A percentile compares a stretch with the other conserved stretches of the same genome.
phyloP scores from a whole-genome alignment of 352 stramenopile genomes.

The Globisporangium takayamanum region DNA sequence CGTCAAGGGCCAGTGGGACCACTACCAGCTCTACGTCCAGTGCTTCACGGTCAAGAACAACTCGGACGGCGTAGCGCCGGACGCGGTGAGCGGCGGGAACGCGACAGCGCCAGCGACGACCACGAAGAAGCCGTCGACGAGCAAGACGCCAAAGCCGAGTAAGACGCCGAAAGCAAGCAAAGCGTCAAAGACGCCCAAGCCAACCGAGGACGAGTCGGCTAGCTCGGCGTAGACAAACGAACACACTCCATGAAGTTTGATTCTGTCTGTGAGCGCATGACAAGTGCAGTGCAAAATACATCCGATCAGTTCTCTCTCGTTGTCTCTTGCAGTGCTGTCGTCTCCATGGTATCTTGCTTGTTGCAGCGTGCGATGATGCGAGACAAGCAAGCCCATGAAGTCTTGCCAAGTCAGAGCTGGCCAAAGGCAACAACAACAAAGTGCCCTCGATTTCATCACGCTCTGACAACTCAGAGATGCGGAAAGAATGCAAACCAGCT shows the following conservation, averaged over 20 bases:
- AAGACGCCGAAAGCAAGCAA: conserved; percentile 5
- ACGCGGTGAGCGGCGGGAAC: neutral
- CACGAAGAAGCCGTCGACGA: neutral
- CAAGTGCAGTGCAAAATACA: too few relatives aligned
- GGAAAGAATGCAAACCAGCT: too few relatives aligned
- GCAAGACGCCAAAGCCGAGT: conserved; percentile 3
- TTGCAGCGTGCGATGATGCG: too few relatives aligned
- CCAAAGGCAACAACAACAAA: too few relatives aligned
- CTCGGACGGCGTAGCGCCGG: conserved; percentile 4
- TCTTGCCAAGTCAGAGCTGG: too few relatives aligned
- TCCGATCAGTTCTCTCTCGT: too few relatives aligned
- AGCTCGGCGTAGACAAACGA: neutral
- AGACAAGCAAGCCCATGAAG: too few relatives aligned
- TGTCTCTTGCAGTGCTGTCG: too few relatives aligned
- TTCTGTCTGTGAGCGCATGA: too few relatives aligned
- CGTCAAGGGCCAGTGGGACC: conserved; percentile 19
- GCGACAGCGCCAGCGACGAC: neutral
- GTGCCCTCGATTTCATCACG: too few relatives aligned
- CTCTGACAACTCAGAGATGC: too few relatives aligned
- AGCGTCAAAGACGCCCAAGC: conserved; percentile 3
- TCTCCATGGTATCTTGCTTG: too few relatives aligned
- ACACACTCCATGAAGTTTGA: neutral
- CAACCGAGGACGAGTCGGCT: neutral
- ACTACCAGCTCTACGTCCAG: conserved; percentile 23
- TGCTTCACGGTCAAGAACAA: conserved; percentile 19